Percentiles rank a stretch among this genome's conserved stretches.
Evolutionary conservation across 345 rosid species (phyloP).

Genomic region (Arabidopsis thaliana): DNA sequence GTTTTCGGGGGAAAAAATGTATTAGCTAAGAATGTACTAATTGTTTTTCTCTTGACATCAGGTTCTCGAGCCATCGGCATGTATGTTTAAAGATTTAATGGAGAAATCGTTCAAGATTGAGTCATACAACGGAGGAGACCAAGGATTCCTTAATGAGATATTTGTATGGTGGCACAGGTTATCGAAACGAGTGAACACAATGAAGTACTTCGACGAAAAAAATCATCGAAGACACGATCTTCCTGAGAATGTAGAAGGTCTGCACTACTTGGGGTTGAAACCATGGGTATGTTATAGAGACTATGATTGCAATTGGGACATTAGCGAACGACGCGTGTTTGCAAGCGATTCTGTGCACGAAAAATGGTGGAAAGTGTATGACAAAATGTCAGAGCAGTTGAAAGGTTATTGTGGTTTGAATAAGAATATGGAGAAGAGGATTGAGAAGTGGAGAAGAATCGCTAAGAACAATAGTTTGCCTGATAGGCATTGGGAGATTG

Average conservation of each 20-base stretch:
- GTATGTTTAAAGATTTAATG: slow-evolving; percentile 67
- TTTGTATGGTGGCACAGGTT: slow-evolving; percentile 93
- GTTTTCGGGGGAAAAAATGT: too few relatives aligned
- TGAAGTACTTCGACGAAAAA: slow-evolving; percentile 52
- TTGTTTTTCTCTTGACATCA: neutral
- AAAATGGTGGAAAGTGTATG: slow-evolving; percentile 79
- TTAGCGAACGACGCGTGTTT: slow-evolving; percentile 39
- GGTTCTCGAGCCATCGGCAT: slow-evolving; percentile 75
- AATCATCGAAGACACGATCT: neutral
- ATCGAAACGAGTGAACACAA: slow-evolving; percentile 55
- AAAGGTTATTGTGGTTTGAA: slow-evolving; percentile 65
- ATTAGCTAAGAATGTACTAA: neutral
- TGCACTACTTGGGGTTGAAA: slow-evolving; percentile 82
- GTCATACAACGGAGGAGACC: slow-evolving; percentile 90
- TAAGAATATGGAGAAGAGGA: slow-evolving; percentile 47
- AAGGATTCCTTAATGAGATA: slow-evolving; percentile 77
- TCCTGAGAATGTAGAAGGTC: slow-evolving; percentile 39
- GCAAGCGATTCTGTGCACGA: slow-evolving; percentile 68
- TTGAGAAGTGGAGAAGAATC: slow-evolving; percentile 62
- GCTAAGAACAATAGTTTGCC: slow-evolving; percentile 51
- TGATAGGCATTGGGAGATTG: slow-evolving; percentile 72
- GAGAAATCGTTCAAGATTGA: slow-evolving; percentile 45
- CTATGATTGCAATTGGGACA: slow-evolving; percentile 94
- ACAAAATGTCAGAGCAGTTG: slow-evolving; percentile 61
- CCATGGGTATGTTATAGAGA: slow-evolving; percentile 95